phyloP scores from a whole-genome alignment of 805 yeast species.

The Monosporozyma siamensis region DNA sequence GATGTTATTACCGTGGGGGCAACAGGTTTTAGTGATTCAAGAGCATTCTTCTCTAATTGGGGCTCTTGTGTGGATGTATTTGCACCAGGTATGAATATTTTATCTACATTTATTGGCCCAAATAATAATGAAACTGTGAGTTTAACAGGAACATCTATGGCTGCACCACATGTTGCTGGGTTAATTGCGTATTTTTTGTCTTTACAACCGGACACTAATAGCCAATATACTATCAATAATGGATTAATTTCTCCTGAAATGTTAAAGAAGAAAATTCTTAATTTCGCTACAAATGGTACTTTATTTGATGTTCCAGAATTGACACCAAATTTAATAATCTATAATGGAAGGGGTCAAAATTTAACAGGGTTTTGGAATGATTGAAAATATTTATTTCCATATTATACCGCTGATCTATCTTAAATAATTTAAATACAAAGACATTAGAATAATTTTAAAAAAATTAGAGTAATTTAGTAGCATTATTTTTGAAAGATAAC shows the following conservation, averaged over 20 bases:
- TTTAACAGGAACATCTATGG: constrained; percentile 96
- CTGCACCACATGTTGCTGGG: constrained; percentile 92
- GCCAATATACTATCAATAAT: constrained; percentile 41
- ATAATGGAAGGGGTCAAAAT: constrained; percentile 73
- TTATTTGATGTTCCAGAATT: constrained; percentile 56
- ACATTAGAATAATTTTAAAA: too few relatives aligned
- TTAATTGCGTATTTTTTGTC: constrained; percentile 80
- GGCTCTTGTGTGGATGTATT: constrained; percentile 93
- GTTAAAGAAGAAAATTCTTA: constrained; percentile 62
- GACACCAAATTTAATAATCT: constrained; percentile 68
- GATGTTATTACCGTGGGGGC: constrained; percentile 92
- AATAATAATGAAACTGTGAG: constrained; percentile 65
- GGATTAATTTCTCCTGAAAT: constrained; percentile 48
- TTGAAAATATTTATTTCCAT: too few relatives aligned
- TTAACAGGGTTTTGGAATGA: constrained; percentile 26
- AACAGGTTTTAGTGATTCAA: constrained; percentile 71
- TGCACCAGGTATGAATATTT: constrained; percentile 88
- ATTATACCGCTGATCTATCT: too few relatives aligned
- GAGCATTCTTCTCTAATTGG: constrained; percentile 91
- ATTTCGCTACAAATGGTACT: constrained; percentile 51
- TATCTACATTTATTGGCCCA: constrained; percentile 68
- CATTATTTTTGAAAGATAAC: too few relatives aligned
- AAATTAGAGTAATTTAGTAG: too few relatives aligned
- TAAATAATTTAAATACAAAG: too few relatives aligned
- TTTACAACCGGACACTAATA: constrained; percentile 64